Conservation (phyloP, 352 stramenopile genomes). For the Phytophthora hybrid region DNA sequence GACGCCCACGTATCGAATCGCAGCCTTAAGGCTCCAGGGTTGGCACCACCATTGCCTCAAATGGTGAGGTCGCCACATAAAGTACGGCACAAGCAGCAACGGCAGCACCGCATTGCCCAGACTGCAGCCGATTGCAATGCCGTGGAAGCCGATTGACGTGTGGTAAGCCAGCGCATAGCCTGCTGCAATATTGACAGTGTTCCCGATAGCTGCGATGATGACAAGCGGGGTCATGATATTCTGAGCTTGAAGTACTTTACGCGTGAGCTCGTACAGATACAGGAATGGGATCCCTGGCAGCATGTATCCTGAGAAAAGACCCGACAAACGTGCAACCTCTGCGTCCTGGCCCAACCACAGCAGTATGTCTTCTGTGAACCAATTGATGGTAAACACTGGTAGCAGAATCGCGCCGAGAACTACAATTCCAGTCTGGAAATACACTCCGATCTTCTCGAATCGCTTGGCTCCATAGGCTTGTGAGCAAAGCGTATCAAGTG, state of each 20-base stretch:
- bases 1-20: conserved; percentile 36
- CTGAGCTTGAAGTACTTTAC: conserved; percentile 77
- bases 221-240: conserved; percentile 80
- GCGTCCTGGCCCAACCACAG: conserved; percentile 47
- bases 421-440: conserved; percentile 71
- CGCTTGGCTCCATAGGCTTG: conserved; percentile 69
- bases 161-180: conserved; percentile 77
- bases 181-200: conserved; percentile 65
- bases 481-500: conserved; percentile 80
- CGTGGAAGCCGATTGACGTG: conserved; percentile 70
- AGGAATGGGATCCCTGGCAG: conserved; percentile 69
- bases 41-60: conserved; percentile 47
- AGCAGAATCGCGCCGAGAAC: conserved; percentile 53
- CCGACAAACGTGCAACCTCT: conserved; percentile 57
- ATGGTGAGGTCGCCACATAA: conserved; percentile 41
- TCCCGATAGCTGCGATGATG: conserved; percentile 63
- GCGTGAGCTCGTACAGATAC: conserved; percentile 80
- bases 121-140: conserved; percentile 65
- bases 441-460: conserved; percentile 73
- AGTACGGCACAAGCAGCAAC: conserved; percentile 58
- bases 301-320: conserved; percentile 62
- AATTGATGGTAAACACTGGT: conserved; percentile 62
- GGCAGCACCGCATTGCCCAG: conserved; percentile 57
- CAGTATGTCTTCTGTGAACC: conserved; percentile 52
- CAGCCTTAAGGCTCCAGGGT: conserved; percentile 44